These are phyloP conservation scores for Tagetes erecta DNA, from an alignment of 129 eudicot species.

Conservation along the genomic window DNA sequence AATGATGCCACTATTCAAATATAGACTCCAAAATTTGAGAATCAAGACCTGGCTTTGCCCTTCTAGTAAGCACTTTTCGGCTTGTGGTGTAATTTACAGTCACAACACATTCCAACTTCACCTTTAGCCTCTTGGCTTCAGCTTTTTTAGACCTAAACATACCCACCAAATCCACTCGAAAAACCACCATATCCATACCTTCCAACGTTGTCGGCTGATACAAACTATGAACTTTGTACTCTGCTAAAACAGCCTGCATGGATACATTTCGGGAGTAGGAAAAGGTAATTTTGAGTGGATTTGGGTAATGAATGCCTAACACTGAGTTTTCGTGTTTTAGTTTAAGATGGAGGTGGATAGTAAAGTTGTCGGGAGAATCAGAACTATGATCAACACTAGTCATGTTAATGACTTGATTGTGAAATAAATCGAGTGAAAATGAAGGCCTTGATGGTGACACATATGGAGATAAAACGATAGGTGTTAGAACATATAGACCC, in stretches of 20 bases:
- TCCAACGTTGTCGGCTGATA: slow-evolving; percentile 29
- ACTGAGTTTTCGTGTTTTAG: slow-evolving; percentile 15
- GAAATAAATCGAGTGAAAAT: slow-evolving; percentile 23
- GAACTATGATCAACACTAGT: neutral
- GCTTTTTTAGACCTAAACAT: slow-evolving; percentile 24
- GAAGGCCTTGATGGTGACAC: slow-evolving; percentile 16
- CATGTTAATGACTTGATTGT: slow-evolving; percentile 25
- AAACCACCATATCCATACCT: slow-evolving; percentile 25
- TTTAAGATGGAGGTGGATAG: slow-evolving; percentile 28
- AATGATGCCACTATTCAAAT: no score
- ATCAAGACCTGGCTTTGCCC: slow-evolving; percentile 29
- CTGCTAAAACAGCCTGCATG: slow-evolving; percentile 16
- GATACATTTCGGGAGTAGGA: slow-evolving; percentile 35
- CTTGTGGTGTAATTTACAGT: slow-evolving; percentile 10
- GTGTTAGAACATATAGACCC: slow-evolving; percentile 10
- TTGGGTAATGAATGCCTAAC: slow-evolving; percentile 31
- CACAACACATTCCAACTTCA: slow-evolving; percentile 29
- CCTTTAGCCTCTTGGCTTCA: slow-evolving; percentile 20
- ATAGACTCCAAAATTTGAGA: neutral
- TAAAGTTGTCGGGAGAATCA: neutral
- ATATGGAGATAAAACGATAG: slow-evolving; percentile 6
- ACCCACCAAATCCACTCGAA: slow-evolving; percentile 32
- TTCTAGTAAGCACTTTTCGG: slow-evolving; percentile 12
- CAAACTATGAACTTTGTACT: slow-evolving; percentile 23
- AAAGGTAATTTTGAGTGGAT: slow-evolving; percentile 30